phyloP scores from a whole-genome alignment of 176 grass and related monocot species.

The Aegilops tauschii region DNA sequence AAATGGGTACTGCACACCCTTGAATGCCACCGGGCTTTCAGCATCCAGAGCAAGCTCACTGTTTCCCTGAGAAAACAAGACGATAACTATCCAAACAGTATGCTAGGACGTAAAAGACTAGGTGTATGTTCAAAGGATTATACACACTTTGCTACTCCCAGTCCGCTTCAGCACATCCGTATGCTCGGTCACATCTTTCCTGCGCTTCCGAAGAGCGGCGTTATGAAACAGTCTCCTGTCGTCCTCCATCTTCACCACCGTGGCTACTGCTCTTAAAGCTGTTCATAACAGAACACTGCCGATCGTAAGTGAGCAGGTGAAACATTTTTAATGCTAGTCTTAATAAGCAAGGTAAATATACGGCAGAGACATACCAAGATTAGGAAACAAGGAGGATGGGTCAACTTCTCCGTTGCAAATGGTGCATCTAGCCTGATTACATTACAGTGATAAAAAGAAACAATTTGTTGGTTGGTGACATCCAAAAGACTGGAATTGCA shows the following conservation, averaged over 20 bases:
- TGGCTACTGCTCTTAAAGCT: slow-evolving; percentile 62
- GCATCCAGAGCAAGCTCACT: slow-evolving; percentile 34
- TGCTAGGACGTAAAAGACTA: background rate
- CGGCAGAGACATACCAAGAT: background rate
- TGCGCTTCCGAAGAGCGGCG: slow-evolving; percentile 59
- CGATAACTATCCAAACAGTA: background rate
- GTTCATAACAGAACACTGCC: background rate
- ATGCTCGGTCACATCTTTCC: slow-evolving; percentile 66
- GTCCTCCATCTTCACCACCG: slow-evolving; percentile 75
- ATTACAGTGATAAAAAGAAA: background rate
- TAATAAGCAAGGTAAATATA: background rate
- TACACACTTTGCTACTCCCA: slow-evolving; percentile 43
- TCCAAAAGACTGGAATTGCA: background rate
- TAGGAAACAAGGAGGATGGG: background rate
- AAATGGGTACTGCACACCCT: slow-evolving; percentile 74
- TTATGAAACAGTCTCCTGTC: slow-evolving; percentile 66
- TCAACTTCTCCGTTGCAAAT: background rate
- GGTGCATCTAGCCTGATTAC: slow-evolving; percentile 8
- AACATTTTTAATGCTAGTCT: background rate
- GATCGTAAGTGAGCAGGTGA: background rate
- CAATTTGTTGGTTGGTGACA: background rate
- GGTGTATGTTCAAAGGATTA: background rate
- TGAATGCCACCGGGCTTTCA: slow-evolving; percentile 33
- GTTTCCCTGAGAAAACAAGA: slow-evolving; percentile 40
- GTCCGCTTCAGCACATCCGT: slow-evolving; percentile 34